Evolutionary conservation across 2,329 filamentous ascomycete genomes (phyloP).

Genomic region (Gliomastix tumulicola): DNA sequence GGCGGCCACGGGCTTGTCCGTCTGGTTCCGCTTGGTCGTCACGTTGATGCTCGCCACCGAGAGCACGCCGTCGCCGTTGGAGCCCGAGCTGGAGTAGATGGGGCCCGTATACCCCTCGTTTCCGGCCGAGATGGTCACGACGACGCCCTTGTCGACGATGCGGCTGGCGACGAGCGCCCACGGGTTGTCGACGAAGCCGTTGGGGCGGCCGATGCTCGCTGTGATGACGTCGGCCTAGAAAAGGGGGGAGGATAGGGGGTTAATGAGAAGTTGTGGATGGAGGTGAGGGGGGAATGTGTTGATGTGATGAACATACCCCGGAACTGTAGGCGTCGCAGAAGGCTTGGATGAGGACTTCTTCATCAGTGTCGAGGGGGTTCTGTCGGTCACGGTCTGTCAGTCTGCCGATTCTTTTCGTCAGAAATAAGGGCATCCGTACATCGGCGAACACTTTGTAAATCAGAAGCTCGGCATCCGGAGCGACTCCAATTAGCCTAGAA

Average conservation of each 20-base stretch:
- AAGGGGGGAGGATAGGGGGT: too few relatives aligned
- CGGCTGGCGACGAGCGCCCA: slow-evolving; percentile 33
- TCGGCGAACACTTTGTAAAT: slow-evolving; percentile 26
- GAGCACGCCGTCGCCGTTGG: slow-evolving; percentile 22
- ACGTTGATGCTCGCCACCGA: slow-evolving; percentile 30
- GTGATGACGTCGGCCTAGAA: slow-evolving; percentile 38
- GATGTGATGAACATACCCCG: slow-evolving; percentile 14
- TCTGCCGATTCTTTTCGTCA: background rate
- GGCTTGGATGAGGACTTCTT: slow-evolving; percentile 22
- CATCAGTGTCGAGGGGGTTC: slow-evolving; percentile 10
- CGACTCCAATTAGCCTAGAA: slow-evolving; percentile 25
- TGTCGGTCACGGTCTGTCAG: background rate
- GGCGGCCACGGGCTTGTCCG: slow-evolving; percentile 26
- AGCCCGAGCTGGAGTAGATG: slow-evolving; percentile 31
- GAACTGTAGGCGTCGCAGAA: slow-evolving; percentile 27
- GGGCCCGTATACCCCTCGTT: slow-evolving; percentile 41
- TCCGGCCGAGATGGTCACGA: slow-evolving; percentile 42
- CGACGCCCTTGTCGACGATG: slow-evolving; percentile 35
- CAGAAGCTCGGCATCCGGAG: slow-evolving; percentile 26
- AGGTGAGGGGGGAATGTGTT: background rate
- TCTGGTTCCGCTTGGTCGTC: slow-evolving; percentile 30
- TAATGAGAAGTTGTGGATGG: too few relatives aligned
- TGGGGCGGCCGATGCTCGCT: slow-evolving; percentile 26
- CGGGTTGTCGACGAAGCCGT: slow-evolving; percentile 31
- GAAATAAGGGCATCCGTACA: background rate